A percentile compares a stretch with the other conserved stretches of the same genome.
Evolutionary conservation across 768 basidiomycete genomes (phyloP).

Genomic region (Mycena galericulata): DNA sequence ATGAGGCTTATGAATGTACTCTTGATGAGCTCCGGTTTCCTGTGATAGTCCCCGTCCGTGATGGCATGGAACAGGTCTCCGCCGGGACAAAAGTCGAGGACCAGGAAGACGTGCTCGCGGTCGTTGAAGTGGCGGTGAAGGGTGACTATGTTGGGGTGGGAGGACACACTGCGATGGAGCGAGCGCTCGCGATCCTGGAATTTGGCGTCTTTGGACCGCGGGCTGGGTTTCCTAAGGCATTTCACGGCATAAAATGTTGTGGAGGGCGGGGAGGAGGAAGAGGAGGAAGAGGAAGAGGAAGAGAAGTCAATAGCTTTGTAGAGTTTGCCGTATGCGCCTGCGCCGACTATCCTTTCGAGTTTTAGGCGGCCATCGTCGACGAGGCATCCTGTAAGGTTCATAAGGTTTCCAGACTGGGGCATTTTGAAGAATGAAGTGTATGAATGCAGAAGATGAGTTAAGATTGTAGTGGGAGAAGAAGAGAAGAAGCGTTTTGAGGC

Average conservation of each 20-base stretch:
- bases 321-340: slow-evolving; percentile 34
- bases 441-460: not conserved
- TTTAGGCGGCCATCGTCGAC: slow-evolving; percentile 28
- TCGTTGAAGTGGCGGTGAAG: slow-evolving; percentile 63
- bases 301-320: slow-evolving; percentile 27
- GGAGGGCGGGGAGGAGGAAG: slow-evolving; percentile 2
- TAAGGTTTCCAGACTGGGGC: slow-evolving; percentile 20
- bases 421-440: not conserved
- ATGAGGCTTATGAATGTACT: slow-evolving; percentile 64
- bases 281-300: slow-evolving; percentile 9
- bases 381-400: slow-evolving; percentile 14
- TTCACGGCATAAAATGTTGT: slow-evolving; percentile 61
- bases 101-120: slow-evolving; percentile 60
- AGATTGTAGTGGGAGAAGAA: slow-evolving; percentile 7
- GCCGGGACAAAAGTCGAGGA: slow-evolving; percentile 47
- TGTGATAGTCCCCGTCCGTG: slow-evolving; percentile 52
- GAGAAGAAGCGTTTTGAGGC: not conserved
- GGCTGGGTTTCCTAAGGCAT: slow-evolving; percentile 57
- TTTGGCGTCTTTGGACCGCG: slow-evolving; percentile 53
- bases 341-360: slow-evolving; percentile 25
- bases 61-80: slow-evolving; percentile 65
- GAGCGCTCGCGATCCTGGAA: slow-evolving; percentile 64
- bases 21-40: slow-evolving; percentile 61
- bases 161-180: slow-evolving; percentile 46
- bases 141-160: slow-evolving; percentile 59